Conservation (phyloP, 257 asterid species). For the Parsonsia alboflavescens region DNA sequence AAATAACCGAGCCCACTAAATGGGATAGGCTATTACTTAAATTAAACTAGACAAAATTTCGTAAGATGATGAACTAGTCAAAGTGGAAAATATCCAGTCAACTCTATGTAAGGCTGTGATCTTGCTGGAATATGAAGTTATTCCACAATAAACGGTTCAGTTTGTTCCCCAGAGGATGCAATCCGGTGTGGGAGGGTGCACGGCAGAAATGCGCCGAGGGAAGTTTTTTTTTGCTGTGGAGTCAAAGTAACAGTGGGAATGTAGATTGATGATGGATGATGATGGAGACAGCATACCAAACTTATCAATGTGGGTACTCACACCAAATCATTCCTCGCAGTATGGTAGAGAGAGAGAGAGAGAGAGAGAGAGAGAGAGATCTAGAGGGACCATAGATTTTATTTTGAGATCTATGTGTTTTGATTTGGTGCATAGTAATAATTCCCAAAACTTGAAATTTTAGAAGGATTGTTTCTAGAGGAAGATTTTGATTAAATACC, state of each 20-base stretch:
- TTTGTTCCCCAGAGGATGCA: slow-evolving; percentile 11
- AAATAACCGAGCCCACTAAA: neutral
- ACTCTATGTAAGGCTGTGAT: slow-evolving; percentile 29
- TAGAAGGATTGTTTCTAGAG: neutral
- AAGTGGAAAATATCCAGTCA: slow-evolving; percentile 23
- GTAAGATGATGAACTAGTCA: slow-evolving; percentile 15
- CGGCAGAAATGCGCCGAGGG: neutral
- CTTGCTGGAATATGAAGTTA: slow-evolving; percentile 34
- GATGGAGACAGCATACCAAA: slow-evolving; percentile 28
- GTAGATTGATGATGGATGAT: slow-evolving; percentile 12
- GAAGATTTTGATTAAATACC: slow-evolving; percentile 9
- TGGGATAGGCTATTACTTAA: neutral
- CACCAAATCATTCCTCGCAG: slow-evolving; percentile 24
- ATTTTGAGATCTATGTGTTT: neutral
- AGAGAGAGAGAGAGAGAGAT: no score
- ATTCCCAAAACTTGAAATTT: neutral
- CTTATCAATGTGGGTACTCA: slow-evolving; percentile 27
- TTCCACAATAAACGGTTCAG: slow-evolving; percentile 22
- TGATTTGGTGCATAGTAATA: neutral
- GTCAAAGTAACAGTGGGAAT: slow-evolving; percentile 13
- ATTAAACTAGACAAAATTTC: no score
- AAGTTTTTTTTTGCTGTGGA: slow-evolving; percentile 8
- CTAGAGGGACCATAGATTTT: slow-evolving; percentile 12
- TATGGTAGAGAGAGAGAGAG: neutral
- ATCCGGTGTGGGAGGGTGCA: slow-evolving; percentile 17